Base-by-base conservation (phyloP, 805 yeast genomes). In the Teunomyces stri region DNA sequence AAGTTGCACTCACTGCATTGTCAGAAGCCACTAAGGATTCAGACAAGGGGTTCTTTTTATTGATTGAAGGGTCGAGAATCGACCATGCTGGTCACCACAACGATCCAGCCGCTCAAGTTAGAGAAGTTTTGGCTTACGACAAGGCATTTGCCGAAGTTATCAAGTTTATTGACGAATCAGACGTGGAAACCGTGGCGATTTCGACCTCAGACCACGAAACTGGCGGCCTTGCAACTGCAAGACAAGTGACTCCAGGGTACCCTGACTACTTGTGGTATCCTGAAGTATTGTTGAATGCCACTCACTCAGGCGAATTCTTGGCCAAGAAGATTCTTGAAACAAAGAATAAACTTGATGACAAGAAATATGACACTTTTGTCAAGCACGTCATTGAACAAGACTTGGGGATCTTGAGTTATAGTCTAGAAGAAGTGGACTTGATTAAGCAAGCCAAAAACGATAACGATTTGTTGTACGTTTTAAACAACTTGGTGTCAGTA, bases 21-120 rank as follows among this genome's bases (percentile, higher is more conserved):
- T 69, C 78, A 2, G 70, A 79, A 47, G 91, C 91, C 18, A 78
- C 95, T 1, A 68, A 77, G 52, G 77, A 88, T 54, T 78, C 87
- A 2, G 94, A 89, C 15, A 68, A 85, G 54, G 97, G 97, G 0
- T 90, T 91, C 65, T 90, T 91, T 70, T 65, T 91, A 49, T 64
- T 91, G 65, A 81, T 91, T 45, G 97, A 91, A 72, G 97, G 97
- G 15, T 87, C 96, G 5, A 79, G 97, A 65, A 90, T 91, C 58
- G 97, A 91, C 68, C 97, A 90, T 62, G 96, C 96, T 5, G 97
- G 97, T 38, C 97, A 91, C 68, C 84, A 79, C 57, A 90, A 91
- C 61, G 97, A 91, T 64, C 92, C 97, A 9, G 92, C 92, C 5
- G 96, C 96, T 6, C 96, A 90, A 69, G 96, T 88, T 5, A 78